Evolutionary conservation across 2,329 filamentous ascomycete genomes (phyloP), one percentile per base, ranked within the genome.

Genomic region (Dothideomycetes sp.): DNA sequence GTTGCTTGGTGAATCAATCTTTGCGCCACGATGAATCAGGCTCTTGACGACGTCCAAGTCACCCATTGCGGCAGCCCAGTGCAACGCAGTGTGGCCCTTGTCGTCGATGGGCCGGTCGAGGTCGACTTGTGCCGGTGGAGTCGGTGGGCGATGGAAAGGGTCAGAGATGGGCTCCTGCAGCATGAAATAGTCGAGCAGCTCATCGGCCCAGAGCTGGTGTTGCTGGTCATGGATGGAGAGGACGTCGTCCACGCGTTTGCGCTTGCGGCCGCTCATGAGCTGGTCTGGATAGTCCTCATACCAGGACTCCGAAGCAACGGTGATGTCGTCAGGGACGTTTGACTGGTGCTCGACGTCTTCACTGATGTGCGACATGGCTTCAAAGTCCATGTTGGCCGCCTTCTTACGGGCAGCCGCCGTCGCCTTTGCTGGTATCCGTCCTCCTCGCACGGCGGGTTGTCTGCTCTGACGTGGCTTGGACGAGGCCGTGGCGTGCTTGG

Each of bases 61-160:
- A 43, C 91, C 91, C 89, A 98, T 98, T 17, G 91, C 86, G 38
- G 86, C 87, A 14, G 88, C 91, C 91, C 91, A 98, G 57, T 98
- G 91, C 49, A 98, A 73, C 4, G 89, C 88, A 2, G 87, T 94
- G 55, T 96, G 88, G 8, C 81, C 81, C 52, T 94, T 87, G 32
- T 87, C 83, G 57, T 98, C 91, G 46, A 98, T 95, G n/a, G 81
- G 72, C 59, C 85, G 84, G 60, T 98, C 83, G 4, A 93, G 79
- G 54, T 94, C 81, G 52, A 94, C 94, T 56, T 86, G 82, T 24
- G 78, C 68, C 0, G 91, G 91, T 3, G 89, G 88, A 45, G 85
- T 77, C 1, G 87, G 88, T n/a, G 72, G 68, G 31, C 64, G 60
- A 65, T 76, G 54, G 43, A 79, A 77, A 45, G 84, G 82, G 48